Conservation (phyloP, 2,329 filamentous ascomycete species). For the Sporothrix variecibatus region DNA sequence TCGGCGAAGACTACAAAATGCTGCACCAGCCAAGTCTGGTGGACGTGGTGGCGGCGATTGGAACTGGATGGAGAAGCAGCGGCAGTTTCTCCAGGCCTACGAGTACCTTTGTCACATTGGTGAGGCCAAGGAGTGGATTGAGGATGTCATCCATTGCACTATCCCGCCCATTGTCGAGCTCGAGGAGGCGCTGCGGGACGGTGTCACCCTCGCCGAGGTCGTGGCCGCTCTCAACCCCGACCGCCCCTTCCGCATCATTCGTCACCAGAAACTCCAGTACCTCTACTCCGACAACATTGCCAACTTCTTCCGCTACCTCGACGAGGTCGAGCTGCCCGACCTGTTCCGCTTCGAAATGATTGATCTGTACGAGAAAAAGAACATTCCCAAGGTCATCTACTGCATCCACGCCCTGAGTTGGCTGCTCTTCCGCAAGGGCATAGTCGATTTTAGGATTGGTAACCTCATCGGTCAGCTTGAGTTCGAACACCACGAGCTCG, state of each 20-base stretch:
- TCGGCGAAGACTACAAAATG: constrained; percentile 74
- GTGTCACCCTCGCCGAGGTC: constrained; percentile 90
- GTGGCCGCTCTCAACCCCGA: constrained; percentile 85
- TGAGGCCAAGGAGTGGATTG: constrained; percentile 99
- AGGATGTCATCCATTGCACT: constrained; percentile 78
- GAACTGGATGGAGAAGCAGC: constrained; percentile 99
- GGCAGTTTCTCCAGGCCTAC: constrained; percentile 94
- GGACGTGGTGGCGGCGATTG: constrained; percentile 74
- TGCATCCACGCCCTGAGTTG: constrained; percentile 97
- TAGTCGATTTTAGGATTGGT: constrained; percentile 93
- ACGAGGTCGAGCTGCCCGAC: constrained; percentile 89
- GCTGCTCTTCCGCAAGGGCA: constrained; percentile 93
- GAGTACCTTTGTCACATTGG: constrained; percentile 99
- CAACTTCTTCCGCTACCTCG: constrained; percentile 90
- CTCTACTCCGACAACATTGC: constrained; percentile 98
- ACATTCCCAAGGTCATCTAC: constrained; percentile 98
- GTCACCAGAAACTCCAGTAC: constrained; percentile 81
- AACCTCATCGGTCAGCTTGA: constrained; percentile 95
- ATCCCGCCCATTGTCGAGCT: constrained; percentile 92
- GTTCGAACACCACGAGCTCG: constrained; percentile 96
- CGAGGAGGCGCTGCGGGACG: constrained; percentile 88
- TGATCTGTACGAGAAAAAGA: constrained; percentile 98
- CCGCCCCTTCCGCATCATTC: constrained; percentile 78
- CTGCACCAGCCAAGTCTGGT: constrained; percentile 48
- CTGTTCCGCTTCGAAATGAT: constrained; percentile 96